phyloP scores from a whole-genome alignment of 768 basidiomycete species.

The Rhizopogon vesiculosus region DNA sequence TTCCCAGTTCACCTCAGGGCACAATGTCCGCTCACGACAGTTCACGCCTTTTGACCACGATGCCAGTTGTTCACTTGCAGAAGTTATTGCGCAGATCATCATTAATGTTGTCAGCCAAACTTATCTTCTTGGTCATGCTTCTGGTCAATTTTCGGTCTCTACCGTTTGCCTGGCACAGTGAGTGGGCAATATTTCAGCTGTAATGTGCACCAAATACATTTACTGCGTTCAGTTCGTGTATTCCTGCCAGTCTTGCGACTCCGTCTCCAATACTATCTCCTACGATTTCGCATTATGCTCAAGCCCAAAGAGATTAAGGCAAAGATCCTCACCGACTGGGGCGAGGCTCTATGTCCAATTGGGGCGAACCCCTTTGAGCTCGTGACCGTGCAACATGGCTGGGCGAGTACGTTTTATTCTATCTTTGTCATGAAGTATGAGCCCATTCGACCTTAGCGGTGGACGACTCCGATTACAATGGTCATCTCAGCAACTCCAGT shows the following conservation, averaged over 20 bases:
- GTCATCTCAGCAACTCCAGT: conserved; percentile 77
- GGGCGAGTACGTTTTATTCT: conserved; percentile 44
- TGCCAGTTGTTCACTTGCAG: neutral
- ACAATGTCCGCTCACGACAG: neutral
- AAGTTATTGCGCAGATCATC: neutral
- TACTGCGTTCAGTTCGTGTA: conserved; percentile 39
- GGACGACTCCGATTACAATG: conserved; percentile 71
- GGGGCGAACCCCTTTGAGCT: conserved; percentile 53
- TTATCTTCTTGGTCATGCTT: conserved; percentile 41
- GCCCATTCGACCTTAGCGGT: conserved; percentile 34
- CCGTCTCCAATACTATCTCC: conserved; percentile 26
- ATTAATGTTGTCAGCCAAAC: conserved; percentile 28
- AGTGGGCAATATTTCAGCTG: conserved; percentile 22
- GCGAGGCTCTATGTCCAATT: conserved; percentile 45
- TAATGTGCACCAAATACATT: neutral
- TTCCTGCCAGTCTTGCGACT: conserved; percentile 42
- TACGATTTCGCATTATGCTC: conserved; percentile 35
- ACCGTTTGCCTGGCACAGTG: conserved; percentile 68
- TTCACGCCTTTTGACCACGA: neutral
- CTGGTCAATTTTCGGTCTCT: conserved; percentile 58
- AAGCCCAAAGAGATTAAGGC: conserved; percentile 27
- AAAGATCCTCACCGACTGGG: conserved; percentile 37
- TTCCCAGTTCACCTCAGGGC: neutral
- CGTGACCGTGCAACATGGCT: conserved; percentile 35
- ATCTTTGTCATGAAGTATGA: conserved; percentile 1